A percentile compares a stretch with the other conserved stretches of the same genome.
These are phyloP conservation scores for Xylariaceae sp. DNA, from an alignment of 2,329 filamentous ascomycete species.

Conservation along the genomic window DNA sequence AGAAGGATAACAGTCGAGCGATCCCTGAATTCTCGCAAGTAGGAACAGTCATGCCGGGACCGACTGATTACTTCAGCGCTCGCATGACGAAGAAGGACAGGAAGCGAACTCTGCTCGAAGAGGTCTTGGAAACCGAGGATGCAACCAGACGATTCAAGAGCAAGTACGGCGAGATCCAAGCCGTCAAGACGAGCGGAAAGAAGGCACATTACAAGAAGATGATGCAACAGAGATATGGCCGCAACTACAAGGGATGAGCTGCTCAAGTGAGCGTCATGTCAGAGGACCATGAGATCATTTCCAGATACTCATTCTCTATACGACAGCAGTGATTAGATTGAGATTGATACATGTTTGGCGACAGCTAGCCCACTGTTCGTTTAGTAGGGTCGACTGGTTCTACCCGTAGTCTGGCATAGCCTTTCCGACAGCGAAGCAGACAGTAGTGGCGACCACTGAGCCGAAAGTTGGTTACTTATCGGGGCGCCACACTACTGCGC, in stretches of 20 bases:
- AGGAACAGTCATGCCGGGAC: slow-evolving; percentile 85
- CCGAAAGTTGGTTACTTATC: too few relatives aligned
- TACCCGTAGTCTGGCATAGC: too few relatives aligned
- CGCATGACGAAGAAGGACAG: slow-evolving; percentile 86
- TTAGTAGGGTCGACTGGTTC: too few relatives aligned
- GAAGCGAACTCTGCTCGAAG: slow-evolving; percentile 85
- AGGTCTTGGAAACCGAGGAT: slow-evolving; percentile 74
- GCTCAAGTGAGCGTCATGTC: too few relatives aligned
- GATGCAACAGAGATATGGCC: slow-evolving; percentile 51
- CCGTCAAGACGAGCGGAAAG: slow-evolving; percentile 83
- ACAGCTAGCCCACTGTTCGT: too few relatives aligned
- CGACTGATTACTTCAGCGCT: slow-evolving; percentile 84
- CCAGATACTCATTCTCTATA: too few relatives aligned
- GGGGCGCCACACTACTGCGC: too few relatives aligned
- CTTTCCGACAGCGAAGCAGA: too few relatives aligned
- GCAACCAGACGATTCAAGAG: slow-evolving; percentile 76
- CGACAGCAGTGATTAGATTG: too few relatives aligned
- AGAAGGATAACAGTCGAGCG: slow-evolving; percentile 78
- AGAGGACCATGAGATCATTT: too few relatives aligned
- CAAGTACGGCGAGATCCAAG: slow-evolving; percentile 88
- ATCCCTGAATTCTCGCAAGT: slow-evolving; percentile 87
- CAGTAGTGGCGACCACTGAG: too few relatives aligned
- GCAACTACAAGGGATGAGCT: slow-evolving; percentile 38
- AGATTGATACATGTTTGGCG: too few relatives aligned
- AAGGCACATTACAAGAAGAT: slow-evolving; percentile 88